phyloP scores from a whole-genome alignment of 768 basidiomycete species.

The Hygrophorus russula region DNA sequence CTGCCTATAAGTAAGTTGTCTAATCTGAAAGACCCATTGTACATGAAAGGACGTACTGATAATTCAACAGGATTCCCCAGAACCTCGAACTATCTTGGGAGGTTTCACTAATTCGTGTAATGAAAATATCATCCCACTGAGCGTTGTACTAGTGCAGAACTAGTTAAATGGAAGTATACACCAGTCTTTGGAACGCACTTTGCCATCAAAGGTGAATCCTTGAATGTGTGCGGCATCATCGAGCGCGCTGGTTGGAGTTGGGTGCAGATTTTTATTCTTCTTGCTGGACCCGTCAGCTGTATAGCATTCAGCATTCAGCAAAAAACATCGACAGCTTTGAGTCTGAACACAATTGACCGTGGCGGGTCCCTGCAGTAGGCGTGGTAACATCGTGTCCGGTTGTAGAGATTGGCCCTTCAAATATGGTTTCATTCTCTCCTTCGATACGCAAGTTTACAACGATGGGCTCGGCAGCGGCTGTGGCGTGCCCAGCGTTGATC shows the following conservation, averaged over 20 bases:
- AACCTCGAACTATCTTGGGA: constrained; percentile 20
- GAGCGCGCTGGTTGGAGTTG: constrained; percentile 32
- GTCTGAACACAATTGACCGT: constrained; percentile 20
- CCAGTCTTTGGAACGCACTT: not conserved
- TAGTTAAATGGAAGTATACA: constrained; percentile 13
- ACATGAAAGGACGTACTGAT: constrained; percentile 8
- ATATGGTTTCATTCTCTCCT: constrained; percentile 25
- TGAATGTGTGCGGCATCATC: constrained; percentile 24
- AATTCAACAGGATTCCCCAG: constrained; percentile 27
- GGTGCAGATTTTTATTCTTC: not conserved
- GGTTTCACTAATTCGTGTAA: constrained; percentile 24
- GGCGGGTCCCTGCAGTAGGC: constrained; percentile 24
- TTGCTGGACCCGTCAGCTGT: not conserved
- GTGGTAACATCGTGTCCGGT: constrained; percentile 30
- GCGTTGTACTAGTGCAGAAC: constrained; percentile 13
- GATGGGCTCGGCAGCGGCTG: constrained; percentile 6
- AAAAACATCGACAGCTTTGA: not conserved
- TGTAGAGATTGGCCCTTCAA: constrained; percentile 26
- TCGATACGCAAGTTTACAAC: constrained; percentile 28
- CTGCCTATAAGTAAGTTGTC: not conserved
- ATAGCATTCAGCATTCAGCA: not conserved
- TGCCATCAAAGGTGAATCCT: constrained; percentile 27
- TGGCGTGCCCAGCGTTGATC: too few species aligned
- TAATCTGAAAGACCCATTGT: not conserved
- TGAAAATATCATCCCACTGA: constrained; percentile 32